Evolutionary conservation across 805 yeast genomes (phyloP).

Genomic region (Saccharomycopsis vini): DNA sequence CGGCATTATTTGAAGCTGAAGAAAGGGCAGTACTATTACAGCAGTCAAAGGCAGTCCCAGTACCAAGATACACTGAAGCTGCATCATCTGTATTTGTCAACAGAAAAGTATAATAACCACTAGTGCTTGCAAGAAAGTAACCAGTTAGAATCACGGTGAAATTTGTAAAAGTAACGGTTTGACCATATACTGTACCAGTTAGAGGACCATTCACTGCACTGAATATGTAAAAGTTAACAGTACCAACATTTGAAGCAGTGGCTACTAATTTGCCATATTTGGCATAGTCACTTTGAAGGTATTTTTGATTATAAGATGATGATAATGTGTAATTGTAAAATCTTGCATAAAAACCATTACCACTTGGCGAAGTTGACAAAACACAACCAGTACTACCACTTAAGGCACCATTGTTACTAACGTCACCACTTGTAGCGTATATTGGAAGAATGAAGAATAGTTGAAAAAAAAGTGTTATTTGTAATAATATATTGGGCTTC

Average conservation of each 20-base stretch:
- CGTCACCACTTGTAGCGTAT: constrained; percentile 9
- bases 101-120: constrained; percentile 25
- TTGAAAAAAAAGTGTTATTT: too few relatives aligned
- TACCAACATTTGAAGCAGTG: constrained; percentile 3
- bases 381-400: neutral
- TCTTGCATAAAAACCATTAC: constrained; percentile 3
- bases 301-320: neutral
- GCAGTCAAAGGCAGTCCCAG: constrained; percentile 27
- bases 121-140: constrained; percentile 23
- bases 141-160: constrained; percentile 23
- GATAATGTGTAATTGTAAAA: constrained; percentile 1
- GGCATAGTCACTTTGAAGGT: constrained; percentile 3
- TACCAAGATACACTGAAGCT: constrained; percentile 26
- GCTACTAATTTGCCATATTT: neutral
- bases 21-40: constrained; percentile 22
- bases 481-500: too few relatives aligned
- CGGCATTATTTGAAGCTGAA: constrained; percentile 3
- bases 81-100: constrained; percentile 26
- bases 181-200: constrained; percentile 7
- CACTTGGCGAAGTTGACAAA: neutral
- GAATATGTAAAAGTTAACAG: too few relatives aligned
- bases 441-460: too few relatives aligned
- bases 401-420: constrained; percentile 3
- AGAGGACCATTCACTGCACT: neutral
- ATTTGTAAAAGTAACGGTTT: constrained; percentile 19